phyloP scores from a whole-genome alignment of 2,329 filamentous ascomycete genomes.

The Diplodia mutila region DNA sequence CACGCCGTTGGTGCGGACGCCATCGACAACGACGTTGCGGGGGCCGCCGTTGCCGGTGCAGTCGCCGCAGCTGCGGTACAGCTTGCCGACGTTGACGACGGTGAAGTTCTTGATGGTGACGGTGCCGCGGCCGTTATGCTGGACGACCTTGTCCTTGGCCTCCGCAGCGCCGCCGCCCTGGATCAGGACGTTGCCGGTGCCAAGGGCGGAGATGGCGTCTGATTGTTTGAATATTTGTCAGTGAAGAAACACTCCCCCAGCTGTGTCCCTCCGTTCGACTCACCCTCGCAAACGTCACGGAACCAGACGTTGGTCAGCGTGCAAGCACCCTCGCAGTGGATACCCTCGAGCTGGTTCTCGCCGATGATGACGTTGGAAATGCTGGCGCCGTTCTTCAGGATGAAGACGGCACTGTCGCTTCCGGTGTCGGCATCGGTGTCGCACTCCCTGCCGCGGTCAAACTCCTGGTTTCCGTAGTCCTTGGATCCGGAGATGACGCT shows the following conservation, averaged over 20 bases:
- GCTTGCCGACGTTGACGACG: slow-evolving; percentile 35
- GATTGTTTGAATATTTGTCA: slow-evolving; percentile 34
- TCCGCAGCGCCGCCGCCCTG: slow-evolving; percentile 34
- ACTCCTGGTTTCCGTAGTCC: slow-evolving; percentile 38
- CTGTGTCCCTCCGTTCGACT: not conserved
- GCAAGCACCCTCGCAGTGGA: slow-evolving; percentile 57
- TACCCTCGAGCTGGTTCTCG: slow-evolving; percentile 50
- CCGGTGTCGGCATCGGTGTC: slow-evolving; percentile 46
- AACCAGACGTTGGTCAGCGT: slow-evolving; percentile 45
- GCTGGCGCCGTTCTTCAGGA: slow-evolving; percentile 51
- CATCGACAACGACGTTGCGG: slow-evolving; percentile 47
- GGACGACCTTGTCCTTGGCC: slow-evolving; percentile 38
- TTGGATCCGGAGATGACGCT: slow-evolving; percentile 30
- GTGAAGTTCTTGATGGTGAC: slow-evolving; percentile 40
- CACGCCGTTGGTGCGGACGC: slow-evolving; percentile 35
- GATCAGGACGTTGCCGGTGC: slow-evolving; percentile 33
- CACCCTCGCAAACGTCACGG: slow-evolving; percentile 41
- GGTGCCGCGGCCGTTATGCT: slow-evolving; percentile 40
- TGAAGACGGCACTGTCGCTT: slow-evolving; percentile 50
- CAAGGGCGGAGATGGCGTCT: slow-evolving; percentile 38
- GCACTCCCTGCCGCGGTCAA: slow-evolving; percentile 46
- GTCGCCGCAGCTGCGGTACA: slow-evolving; percentile 39
- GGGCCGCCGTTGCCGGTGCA: slow-evolving; percentile 36
- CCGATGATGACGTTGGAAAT: slow-evolving; percentile 55
- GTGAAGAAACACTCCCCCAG: not conserved